A percentile compares a stretch with the other conserved stretches of the same genome.
Evolutionary conservation across 176 grass and related monocot genomes (phyloP).

Genomic region (Oryza glumipatula): DNA sequence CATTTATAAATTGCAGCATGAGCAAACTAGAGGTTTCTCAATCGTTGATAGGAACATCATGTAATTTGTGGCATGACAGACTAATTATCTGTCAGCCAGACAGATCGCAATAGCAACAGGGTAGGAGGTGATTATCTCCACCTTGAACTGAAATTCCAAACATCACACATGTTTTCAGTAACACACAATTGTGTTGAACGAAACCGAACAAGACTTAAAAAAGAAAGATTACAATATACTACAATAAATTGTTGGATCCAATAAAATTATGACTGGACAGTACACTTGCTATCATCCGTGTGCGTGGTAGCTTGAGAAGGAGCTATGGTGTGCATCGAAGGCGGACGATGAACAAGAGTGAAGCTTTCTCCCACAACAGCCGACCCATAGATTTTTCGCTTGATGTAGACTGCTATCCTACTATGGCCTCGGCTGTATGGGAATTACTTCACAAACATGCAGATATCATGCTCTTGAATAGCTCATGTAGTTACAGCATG

Average conservation of each 20-base stretch:
- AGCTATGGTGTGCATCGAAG: constrained; percentile 29
- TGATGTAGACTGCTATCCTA: neutral
- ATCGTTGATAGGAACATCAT: neutral
- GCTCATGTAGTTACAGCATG: constrained; percentile 25
- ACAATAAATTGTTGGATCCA: constrained; percentile 49
- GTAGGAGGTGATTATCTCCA: constrained; percentile 13
- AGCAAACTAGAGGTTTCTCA: neutral
- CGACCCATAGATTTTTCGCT: neutral
- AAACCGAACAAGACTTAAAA: constrained; percentile 23
- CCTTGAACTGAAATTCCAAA: constrained; percentile 15
- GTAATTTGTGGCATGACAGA: neutral
- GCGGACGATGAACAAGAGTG: constrained; percentile 7
- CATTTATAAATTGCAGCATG: neutral
- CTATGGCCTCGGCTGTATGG: constrained; percentile 27
- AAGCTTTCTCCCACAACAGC: constrained; percentile 43
- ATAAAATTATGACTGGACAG: constrained; percentile 39
- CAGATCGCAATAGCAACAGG: constrained; percentile 2
- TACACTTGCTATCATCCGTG: constrained; percentile 35
- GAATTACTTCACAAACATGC: constrained; percentile 40
- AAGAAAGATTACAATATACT: constrained; percentile 39
- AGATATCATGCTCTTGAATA: constrained; percentile 17
- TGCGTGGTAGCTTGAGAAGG: constrained; percentile 33
- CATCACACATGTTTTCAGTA: constrained; percentile 29
- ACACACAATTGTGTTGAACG: constrained; percentile 27
- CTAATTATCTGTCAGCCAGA: neutral